Base-by-base conservation (phyloP, 768 basidiomycete species). In the Trametes coccinea region DNA sequence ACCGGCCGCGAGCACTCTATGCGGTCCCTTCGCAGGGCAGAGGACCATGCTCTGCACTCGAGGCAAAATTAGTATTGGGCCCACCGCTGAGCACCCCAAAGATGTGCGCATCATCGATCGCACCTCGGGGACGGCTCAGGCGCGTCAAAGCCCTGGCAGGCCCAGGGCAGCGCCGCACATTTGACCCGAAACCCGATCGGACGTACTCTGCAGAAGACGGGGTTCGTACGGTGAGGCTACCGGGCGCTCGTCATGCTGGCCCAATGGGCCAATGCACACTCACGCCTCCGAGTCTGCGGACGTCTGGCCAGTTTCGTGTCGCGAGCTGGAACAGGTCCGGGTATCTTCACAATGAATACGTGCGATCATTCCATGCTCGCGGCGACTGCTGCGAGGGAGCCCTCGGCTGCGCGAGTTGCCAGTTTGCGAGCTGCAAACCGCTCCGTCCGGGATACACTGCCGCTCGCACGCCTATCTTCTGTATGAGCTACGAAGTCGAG, bases 61-160 rank as follows among this genome's bases (percentile, higher is more conserved):
- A 58, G 57, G 57, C 57, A 11, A 11, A n/a, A 16, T 8, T 10
- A 16, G 5, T 2, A 11, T 37, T 22, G 22, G 16, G 14, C 17
- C 27, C 39, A n/a, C 48, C 39, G 40, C 41, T 43, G 49, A 44
- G 49, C 57, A 51, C 57, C 57, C 49, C 57, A 59, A 59, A 51
- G 57, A 29, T 44, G 49, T 45, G 49, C 8, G 57, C 30, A 16
- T 27, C 33, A 34, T 34, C 41, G 43, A 51, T 52, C 57, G n/a
- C 49, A 27, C 41, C 30, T 29, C 9, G 27, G 48, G 48, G 30
- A 22, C 30, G 30, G 47, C 27, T 49, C 17, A 49, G 47, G 53
- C 41, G 27, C 40, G 29, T 10, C 50, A 34, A 37, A n/a, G 5
- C 50, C 40, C 37, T 22, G 37, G 34, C 34, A 46, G 22, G 22